Conservation (phyloP, 2,329 filamentous ascomycete genomes). For the Epicoccum sorghinum region DNA sequence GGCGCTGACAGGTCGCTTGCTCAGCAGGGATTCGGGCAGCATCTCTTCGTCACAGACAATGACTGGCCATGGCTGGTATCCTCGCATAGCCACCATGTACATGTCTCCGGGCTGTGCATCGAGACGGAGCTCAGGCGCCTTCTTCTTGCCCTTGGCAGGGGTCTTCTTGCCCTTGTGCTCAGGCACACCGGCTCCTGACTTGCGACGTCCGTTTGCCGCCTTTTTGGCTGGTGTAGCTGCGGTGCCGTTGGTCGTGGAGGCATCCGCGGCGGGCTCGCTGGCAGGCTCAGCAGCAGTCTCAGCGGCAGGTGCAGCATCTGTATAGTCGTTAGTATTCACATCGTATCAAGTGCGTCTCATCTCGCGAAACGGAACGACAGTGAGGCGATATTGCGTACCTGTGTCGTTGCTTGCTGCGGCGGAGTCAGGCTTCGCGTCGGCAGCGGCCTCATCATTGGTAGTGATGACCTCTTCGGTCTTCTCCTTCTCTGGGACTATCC, state of each 20-base stretch:
- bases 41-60: constrained; percentile 95
- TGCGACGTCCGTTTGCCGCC: constrained; percentile 61
- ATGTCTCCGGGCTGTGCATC: constrained; percentile 90
- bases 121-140: constrained; percentile 68
- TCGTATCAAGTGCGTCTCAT: neutral
- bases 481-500: constrained; percentile 28
- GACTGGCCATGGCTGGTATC: constrained; percentile 91
- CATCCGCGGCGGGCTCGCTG: constrained; percentile 42
- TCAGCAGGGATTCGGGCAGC: constrained; percentile 79
- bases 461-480: constrained; percentile 25
- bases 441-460: constrained; percentile 29
- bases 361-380: neutral
- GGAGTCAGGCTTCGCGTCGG: constrained; percentile 34
- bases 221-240: constrained; percentile 41
- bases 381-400: constrained; percentile 28
- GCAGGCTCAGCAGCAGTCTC: constrained; percentile 28
- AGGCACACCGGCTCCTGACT: constrained; percentile 70
- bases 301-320: constrained; percentile 45
- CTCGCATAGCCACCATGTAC: constrained; percentile 92
- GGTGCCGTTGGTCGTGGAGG: constrained; percentile 55
- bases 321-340: constrained; percentile 20
- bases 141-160: constrained; percentile 79
- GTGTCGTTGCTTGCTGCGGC: constrained; percentile 25
- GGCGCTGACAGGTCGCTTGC: constrained; percentile 81
- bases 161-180: constrained; percentile 74